Base-by-base conservation (phyloP, 106 monocot genomes). In the Allium fistulosum region DNA sequence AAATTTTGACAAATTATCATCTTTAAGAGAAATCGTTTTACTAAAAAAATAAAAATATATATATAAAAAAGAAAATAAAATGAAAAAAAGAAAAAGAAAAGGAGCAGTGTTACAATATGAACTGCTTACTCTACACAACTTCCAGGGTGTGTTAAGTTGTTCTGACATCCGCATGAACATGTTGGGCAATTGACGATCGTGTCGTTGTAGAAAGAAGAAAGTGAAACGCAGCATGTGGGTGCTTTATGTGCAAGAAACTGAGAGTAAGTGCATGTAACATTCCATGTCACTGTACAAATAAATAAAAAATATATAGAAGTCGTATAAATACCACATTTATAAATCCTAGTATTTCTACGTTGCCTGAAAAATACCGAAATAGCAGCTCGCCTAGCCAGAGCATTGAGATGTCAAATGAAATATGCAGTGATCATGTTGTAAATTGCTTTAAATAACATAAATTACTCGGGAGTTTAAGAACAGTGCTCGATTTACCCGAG, bases 171-270 rank as follows among this genome's bases (percentile, higher is more conserved):
- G 73, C 94, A 94, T 15, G 87, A 48, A 53, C 94, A 94, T 2
- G 79, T 85, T 16, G 94, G 94, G 75, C 94, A 94, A 46, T 81
- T 83, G 49, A 90, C 83, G 27, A 90, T 85, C 16, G 84, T 94
- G 9, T 94, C 77, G 63, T 90, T 94, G 73, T 94, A 90, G 76
- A 94, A 94, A 57, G 94, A 90, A 45, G 94, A 94, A 69, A 94
- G 85, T 12, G 94, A 90, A 53, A 94, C 94, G 51, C 94, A 94
- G 61, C 94, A 94, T 8, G 85, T 73, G 4, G 94, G 94, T 46
- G 75, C 73, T 79, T 94, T 87, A 64, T 90, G 87, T 58, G 90
- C 68, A 7, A 87, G 75, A 65, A 87, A 83, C 71, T 94, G 94
- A 9, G 94, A 90, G 22, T 90, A 90, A 61, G 83, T 94, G 71